These are phyloP conservation scores for Neurospora sublineolata DNA, from an alignment of 495 filamentous ascomycete species.

Conservation along the genomic window DNA sequence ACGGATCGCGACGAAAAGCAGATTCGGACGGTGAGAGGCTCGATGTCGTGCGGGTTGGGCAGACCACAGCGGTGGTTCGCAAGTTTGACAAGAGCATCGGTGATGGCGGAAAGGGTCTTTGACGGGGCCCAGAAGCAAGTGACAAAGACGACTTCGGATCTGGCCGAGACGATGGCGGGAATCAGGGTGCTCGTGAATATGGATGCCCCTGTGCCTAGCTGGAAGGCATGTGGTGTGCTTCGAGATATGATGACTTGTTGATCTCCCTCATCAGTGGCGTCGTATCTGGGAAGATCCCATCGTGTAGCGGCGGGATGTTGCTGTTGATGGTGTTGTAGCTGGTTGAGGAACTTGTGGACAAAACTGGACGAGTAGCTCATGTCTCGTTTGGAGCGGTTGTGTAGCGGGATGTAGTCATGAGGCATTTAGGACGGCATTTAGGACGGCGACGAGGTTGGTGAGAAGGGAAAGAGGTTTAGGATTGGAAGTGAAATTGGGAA, in stretches of 20 bases:
- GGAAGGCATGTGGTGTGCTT: conserved; percentile 36
- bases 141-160: conserved; percentile 54
- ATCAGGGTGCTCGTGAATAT: conserved; percentile 41
- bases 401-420: background rate
- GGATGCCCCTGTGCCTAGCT: conserved; percentile 45
- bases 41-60: conserved; percentile 10
- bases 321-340: conserved; percentile 3
- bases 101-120: conserved; percentile 36
- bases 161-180: conserved; percentile 43
- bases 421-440: background rate
- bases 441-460: background rate
- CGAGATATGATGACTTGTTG: conserved; percentile 31
- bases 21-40: conserved; percentile 14
- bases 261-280: conserved; percentile 15
- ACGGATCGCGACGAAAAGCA: conserved; percentile 56
- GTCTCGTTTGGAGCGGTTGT: background rate
- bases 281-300: conserved; percentile 9
- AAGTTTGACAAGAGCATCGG: conserved; percentile 37
- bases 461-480: background rate
- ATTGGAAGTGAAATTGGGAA: background rate
- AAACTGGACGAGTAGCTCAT: conserved; percentile 10
- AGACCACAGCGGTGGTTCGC: conserved; percentile 27
- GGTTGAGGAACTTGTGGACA: conserved; percentile 13
- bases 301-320: background rate
- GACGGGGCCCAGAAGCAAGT: conserved; percentile 70